phyloP scores from a whole-genome alignment of 2,329 filamentous ascomycete genomes.

The Ceratocystis lukuohia region DNA sequence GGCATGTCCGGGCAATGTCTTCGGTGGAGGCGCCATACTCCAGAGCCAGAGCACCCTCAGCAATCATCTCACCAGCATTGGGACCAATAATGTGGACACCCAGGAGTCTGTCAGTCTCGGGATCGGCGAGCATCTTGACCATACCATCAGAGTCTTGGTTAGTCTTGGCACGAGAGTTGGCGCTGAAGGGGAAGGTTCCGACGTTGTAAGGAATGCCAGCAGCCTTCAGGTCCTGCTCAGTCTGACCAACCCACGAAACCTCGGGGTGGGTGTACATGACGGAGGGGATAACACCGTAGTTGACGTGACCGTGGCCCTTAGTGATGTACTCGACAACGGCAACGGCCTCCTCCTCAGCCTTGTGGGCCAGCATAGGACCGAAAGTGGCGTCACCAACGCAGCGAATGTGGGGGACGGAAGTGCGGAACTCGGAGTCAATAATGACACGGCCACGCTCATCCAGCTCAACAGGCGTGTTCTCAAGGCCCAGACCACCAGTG shows the following conservation, averaged over 20 bases:
- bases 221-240: slow-evolving; percentile 87
- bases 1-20: slow-evolving; percentile 87
- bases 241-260: slow-evolving; percentile 97
- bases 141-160: slow-evolving; percentile 91
- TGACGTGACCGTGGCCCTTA: slow-evolving; percentile 96
- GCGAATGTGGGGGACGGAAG: slow-evolving; percentile 92
- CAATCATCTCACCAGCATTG: slow-evolving; percentile 98
- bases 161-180: slow-evolving; percentile 97
- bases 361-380: slow-evolving; percentile 97
- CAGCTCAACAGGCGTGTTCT: slow-evolving; percentile 82
- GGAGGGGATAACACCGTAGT: slow-evolving; percentile 93
- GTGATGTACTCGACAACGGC: slow-evolving; percentile 93
- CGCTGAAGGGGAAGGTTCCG: slow-evolving; percentile 91
- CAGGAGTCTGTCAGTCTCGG: slow-evolving; percentile 88
- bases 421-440: slow-evolving; percentile 98
- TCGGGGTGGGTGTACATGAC: slow-evolving; percentile 99
- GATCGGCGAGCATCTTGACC: slow-evolving; percentile 94
- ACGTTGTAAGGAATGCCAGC: slow-evolving; percentile 82
- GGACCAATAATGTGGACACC: slow-evolving; percentile 94
- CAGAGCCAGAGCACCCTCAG: slow-evolving; percentile 83
- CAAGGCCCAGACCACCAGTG: slow-evolving; percentile 78
- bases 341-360: slow-evolving; percentile 95
- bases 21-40: slow-evolving; percentile 95
- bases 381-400: slow-evolving; percentile 94
- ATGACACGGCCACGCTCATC: slow-evolving; percentile 91